A percentile compares a stretch with the other conserved stretches of the same genome.
Conservation (phyloP, 805 yeast species). For the Candida boleticola region DNA sequence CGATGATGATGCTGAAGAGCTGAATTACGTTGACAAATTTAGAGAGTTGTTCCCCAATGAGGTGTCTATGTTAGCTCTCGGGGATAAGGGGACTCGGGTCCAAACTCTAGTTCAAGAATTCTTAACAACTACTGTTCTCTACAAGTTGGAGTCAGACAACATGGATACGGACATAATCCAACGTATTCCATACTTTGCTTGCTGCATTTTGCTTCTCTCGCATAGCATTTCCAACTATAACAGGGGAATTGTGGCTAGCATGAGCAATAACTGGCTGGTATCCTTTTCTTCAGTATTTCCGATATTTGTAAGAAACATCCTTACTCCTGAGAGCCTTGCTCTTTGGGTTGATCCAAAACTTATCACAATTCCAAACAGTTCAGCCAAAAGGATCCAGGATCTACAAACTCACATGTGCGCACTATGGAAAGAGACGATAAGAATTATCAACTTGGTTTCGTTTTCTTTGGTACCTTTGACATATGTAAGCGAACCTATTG, state of each 20-base stretch:
- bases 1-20: too few species aligned
- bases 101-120: constrained; percentile 14
- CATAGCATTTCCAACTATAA: background rate
- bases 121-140: background rate
- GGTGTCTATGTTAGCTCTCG: constrained; percentile 13
- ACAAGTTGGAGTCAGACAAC: background rate
- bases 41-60: constrained; percentile 25
- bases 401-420: constrained; percentile 28
- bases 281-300: constrained; percentile 18
- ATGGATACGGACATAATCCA: background rate
- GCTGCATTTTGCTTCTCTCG: constrained; percentile 1
- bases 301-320: constrained; percentile 14
- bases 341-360: constrained; percentile 37
- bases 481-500: constrained; percentile 19
- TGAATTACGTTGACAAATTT: too few species aligned
- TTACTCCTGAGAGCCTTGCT: constrained; percentile 15
- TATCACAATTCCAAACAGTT: constrained; percentile 16
- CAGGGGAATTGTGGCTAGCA: background rate
- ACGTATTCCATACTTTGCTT: constrained; percentile 3
- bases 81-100: constrained; percentile 12
- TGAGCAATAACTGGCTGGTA: background rate
- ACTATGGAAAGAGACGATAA: constrained; percentile 36
- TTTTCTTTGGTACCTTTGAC: constrained; percentile 24
- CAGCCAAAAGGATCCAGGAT: constrained; percentile 17
- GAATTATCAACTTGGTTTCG: constrained; percentile 26